Conservation (phyloP, 768 basidiomycete genomes). For the Leucosporidium creatinivorum region DNA sequence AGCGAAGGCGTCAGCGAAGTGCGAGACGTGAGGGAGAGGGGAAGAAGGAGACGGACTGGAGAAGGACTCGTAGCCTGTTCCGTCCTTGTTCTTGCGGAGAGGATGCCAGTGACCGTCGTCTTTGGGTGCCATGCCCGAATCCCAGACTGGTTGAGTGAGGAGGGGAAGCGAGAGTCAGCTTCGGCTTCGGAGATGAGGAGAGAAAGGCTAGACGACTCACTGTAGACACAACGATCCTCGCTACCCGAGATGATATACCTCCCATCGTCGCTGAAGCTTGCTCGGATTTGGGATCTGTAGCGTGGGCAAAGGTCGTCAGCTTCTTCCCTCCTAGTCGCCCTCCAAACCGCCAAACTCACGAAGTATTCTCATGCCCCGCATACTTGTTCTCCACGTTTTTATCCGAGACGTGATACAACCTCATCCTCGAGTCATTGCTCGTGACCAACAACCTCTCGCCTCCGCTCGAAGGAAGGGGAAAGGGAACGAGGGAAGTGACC, state of each 20-base stretch:
- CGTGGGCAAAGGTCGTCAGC: background rate
- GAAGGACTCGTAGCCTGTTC: constrained; percentile 20
- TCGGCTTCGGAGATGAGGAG: background rate
- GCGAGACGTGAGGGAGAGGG: background rate
- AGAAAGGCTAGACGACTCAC: background rate
- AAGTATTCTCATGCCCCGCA: constrained; percentile 36
- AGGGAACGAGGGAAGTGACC: constrained; percentile 34
- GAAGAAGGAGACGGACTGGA: constrained; percentile 6
- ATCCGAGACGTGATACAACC: constrained; percentile 33
- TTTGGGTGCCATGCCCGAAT: constrained; percentile 6
- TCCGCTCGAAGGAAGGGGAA: constrained; percentile 17
- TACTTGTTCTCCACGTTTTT: constrained; percentile 35
- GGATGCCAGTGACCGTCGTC: background rate
- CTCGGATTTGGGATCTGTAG: constrained; percentile 29
- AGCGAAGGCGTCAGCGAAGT: background rate
- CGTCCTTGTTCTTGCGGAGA: constrained; percentile 19
- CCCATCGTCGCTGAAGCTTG: constrained; percentile 34
- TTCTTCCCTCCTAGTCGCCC: background rate
- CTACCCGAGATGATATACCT: constrained; percentile 36
- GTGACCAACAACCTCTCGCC: constrained; percentile 36
- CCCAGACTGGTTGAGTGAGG: constrained; percentile 8
- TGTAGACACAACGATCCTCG: constrained; percentile 32
- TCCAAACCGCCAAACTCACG: background rate
- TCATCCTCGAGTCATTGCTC: constrained; percentile 37
- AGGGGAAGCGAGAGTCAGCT: background rate